These are phyloP conservation scores for Parietaria judaica DNA, from an alignment of 306 rosid species.

Conservation along the genomic window DNA sequence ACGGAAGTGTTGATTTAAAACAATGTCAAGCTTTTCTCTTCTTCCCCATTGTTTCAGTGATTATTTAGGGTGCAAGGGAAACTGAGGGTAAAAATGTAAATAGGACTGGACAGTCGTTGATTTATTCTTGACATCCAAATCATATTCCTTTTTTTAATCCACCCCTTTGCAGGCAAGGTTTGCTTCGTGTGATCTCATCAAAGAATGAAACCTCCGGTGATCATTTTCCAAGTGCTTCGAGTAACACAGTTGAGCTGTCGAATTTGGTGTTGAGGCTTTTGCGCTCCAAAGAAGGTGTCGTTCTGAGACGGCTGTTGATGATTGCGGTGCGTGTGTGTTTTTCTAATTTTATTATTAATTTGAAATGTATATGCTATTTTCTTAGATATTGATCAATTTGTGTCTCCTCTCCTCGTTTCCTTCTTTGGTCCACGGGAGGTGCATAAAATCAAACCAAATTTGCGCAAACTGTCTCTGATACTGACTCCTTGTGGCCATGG, in stretches of 20 bases:
- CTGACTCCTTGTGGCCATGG: neutral
- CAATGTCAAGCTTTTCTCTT: too few relatives aligned
- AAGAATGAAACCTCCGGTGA: constrained; percentile 33
- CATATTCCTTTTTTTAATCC: constrained; percentile 6
- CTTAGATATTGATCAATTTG: too few relatives aligned
- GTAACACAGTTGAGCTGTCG: constrained; percentile 45
- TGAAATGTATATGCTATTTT: too few relatives aligned
- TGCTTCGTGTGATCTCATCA: constrained; percentile 36
- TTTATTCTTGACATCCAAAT: neutral
- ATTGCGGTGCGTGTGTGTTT: constrained; percentile 60
- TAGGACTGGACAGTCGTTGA: neutral
- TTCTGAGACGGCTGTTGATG: constrained; percentile 90
- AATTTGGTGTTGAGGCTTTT: constrained; percentile 63
- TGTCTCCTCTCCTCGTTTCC: too few relatives aligned
- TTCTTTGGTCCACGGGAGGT: neutral
- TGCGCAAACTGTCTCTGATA: neutral
- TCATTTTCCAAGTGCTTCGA: constrained; percentile 24
- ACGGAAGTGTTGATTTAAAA: too few relatives aligned
- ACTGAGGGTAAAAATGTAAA: too few relatives aligned
- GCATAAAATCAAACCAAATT: neutral
- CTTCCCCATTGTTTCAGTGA: neutral
- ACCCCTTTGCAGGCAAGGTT: constrained; percentile 59
- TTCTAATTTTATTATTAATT: constrained; percentile 7
- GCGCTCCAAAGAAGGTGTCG: constrained; percentile 75
- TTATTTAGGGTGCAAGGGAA: too few relatives aligned